Evolutionary conservation across 768 basidiomycete species (phyloP).

Genomic region (Kwoniella dendrophila): DNA sequence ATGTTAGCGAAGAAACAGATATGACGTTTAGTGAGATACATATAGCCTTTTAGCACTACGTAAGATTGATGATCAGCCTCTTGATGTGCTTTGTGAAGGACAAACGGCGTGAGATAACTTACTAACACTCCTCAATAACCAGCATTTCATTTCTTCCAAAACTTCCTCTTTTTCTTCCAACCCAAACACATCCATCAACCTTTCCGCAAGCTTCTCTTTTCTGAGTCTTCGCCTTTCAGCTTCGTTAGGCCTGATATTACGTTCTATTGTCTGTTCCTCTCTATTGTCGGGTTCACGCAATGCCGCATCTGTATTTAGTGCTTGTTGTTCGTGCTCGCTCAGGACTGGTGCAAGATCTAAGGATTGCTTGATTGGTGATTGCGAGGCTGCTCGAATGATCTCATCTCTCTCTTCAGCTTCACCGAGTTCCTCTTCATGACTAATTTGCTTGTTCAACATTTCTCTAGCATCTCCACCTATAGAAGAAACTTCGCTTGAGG

Average conservation of each 20-base stretch:
- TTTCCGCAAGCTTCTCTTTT: slow-evolving; percentile 70
- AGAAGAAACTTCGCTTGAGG: background rate
- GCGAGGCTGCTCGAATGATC: slow-evolving; percentile 24
- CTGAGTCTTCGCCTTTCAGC: slow-evolving; percentile 37
- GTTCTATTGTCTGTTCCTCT: slow-evolving; percentile 34
- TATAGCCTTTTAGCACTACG: slow-evolving; percentile 90
- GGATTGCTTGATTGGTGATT: background rate
- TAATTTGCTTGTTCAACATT: slow-evolving; percentile 26
- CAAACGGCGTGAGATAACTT: slow-evolving; percentile 57
- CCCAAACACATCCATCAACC: slow-evolving; percentile 84
- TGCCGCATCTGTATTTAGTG: slow-evolving; percentile 32
- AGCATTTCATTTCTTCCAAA: slow-evolving; percentile 85
- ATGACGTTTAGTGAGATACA: slow-evolving; percentile 91
- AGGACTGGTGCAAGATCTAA: slow-evolving; percentile 20
- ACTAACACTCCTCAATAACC: slow-evolving; percentile 87
- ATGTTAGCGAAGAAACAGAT: slow-evolving; percentile 96
- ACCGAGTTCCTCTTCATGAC: slow-evolving; percentile 32
- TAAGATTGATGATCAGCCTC: background rate
- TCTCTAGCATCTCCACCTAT: slow-evolving; percentile 9
- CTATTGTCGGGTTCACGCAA: slow-evolving; percentile 26
- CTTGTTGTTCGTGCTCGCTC: slow-evolving; percentile 14
- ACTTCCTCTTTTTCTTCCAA: slow-evolving; percentile 81
- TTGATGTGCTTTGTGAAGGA: too few species aligned
- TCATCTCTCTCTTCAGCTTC: slow-evolving; percentile 36
- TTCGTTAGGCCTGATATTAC: slow-evolving; percentile 24